Base-by-base conservation (phyloP, 345 rosid genomes). In the Camelina sativa region DNA sequence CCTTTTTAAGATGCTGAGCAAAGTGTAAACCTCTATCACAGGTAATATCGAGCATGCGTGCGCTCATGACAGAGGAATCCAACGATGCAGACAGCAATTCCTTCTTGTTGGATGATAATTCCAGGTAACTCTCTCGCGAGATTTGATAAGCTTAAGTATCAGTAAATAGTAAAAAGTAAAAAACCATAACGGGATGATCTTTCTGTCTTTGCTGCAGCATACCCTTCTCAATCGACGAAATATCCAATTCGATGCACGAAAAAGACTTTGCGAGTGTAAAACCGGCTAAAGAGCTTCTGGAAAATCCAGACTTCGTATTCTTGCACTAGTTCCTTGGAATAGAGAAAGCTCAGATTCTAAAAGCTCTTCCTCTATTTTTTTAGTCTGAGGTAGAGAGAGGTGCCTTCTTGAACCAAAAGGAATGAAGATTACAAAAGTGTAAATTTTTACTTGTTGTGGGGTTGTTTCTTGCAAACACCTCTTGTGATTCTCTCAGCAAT, bases 31-130 rank as follows among this genome's bases (percentile, higher is more conserved):
- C 51, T 61, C 60, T 28, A 28, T 56, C 68, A 59, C 82, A 94
- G 98, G 98, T 96, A 50, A 88, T 96, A 77, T 83, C 99, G 51
- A 92, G 98, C 88, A 96, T 96, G 98, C 94, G 94, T 67, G 85
- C 91, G 12, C 91, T 96, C 35, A 96, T 91, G 98, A 96, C 93
- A 1, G 99, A 96, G 73, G 98, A 96, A 79, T 96, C 97, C 69
- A 90, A 88, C 35, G 81, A 85, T 72, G 98, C 97, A 47, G 82
- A 73, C 67, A 87, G 96, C 88, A 87, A 75, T 83, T 89, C 99
- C 61, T 96, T 96, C 82, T 84, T 96, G 87, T 74, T 96, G 84
- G 99, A 96, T 74, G 99, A 91, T 84, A 85, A 84, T 82, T 92
- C 98, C 57, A 85, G 98, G 99, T 72, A 65, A 37, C 48, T 77